Evolutionary conservation across 495 filamentous ascomycete genomes (phyloP), one percentile per base, ranked within the genome.

Genomic region (Talaromyces thailandensis): DNA sequence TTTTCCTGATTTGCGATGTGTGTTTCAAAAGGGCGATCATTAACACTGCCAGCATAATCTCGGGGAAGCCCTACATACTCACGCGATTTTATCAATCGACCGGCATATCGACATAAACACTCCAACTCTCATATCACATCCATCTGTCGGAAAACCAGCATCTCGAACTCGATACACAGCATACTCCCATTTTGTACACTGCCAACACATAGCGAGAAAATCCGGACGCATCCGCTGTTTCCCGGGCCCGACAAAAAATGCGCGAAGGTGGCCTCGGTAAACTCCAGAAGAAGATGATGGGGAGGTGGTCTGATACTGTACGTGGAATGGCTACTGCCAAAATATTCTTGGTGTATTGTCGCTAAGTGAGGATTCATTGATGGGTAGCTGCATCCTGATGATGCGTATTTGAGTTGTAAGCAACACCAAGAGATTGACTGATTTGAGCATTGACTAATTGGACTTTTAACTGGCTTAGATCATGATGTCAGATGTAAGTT

Each of bases 341-440:
- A 25, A 23, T 1, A 0, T 16, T 16, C n/a, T 14, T 28, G 24
- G 5, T 55, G 51, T 23, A 1, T 8, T 25, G 51, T 14, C 8
- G 24, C 23, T 55, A 23, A 55, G n/a, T 14, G 12, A 55, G 14
- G 51, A n/a, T 5, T 48, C 2, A 6, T 40, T 48, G n/a, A 23
- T 9, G 9, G 2, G 62, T 73, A 89, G 83, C 73, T 89, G 66
- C 76, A 75, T 60, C 85, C 88, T 11, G 87, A 91, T 65, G 88
- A 90, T 74, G 81, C 87, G 50, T 90, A 85, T 69, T 74, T 91
- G 61, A 88, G 84, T 70, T 91, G 86, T 88, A 73, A 78, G 86
- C 82, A 23, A 40, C 11, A 62, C 32, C 29, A 31, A 61, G 23
- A 11, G 51, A 5, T 32, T 32, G 24, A 25, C 40, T 35, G 62